A percentile compares a stretch with the other conserved stretches of the same genome.
phyloP scores from a whole-genome alignment of 2,329 filamentous ascomycete species.

The Pseudogymnoascus sp. region DNA sequence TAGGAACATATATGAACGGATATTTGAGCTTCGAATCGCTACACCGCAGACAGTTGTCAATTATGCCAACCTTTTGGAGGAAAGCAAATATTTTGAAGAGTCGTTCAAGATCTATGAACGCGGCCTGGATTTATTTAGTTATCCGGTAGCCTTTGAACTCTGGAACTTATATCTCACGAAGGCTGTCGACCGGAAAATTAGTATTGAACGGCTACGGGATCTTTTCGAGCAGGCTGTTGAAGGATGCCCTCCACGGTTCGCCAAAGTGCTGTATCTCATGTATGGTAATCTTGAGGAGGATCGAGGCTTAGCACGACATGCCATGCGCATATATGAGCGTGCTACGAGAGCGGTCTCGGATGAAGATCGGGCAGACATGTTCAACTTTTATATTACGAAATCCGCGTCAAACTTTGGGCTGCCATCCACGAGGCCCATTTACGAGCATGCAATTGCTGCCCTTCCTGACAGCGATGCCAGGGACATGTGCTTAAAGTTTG shows the following conservation, averaged over 20 bases:
- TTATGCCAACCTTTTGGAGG: conserved; percentile 90
- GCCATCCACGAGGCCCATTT: conserved; percentile 88
- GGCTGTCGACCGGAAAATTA: conserved; percentile 90
- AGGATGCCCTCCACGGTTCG: conserved; percentile 89
- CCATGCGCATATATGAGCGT: conserved; percentile 98
- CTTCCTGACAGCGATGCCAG: conserved; percentile 87
- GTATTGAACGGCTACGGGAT: conserved; percentile 87
- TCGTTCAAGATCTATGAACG: conserved; percentile 97
- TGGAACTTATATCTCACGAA: conserved; percentile 99
- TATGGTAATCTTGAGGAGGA: conserved; percentile 97
- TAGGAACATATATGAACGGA: conserved; percentile 88
- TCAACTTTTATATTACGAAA: conserved; percentile 99
- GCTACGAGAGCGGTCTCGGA: conserved; percentile 91
- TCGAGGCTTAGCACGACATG: conserved; percentile 83
- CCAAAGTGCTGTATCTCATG: conserved; percentile 94
- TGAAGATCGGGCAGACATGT: conserved; percentile 93
- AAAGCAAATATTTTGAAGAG: conserved; percentile 91
- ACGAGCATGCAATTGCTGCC: conserved; percentile 91
- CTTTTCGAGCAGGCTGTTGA: conserved; percentile 96
- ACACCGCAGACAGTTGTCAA: conserved; percentile 98
- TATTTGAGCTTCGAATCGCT: conserved; percentile 95
- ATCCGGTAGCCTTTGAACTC: conserved; percentile 93
- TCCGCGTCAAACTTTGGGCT: conserved; percentile 96
- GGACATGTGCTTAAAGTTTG: conserved; percentile 98
- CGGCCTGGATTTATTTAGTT: conserved; percentile 94